These are phyloP conservation scores for Zalaria sp. DNA, from an alignment of 2,329 filamentous ascomycete genomes.

Conservation along the genomic window DNA sequence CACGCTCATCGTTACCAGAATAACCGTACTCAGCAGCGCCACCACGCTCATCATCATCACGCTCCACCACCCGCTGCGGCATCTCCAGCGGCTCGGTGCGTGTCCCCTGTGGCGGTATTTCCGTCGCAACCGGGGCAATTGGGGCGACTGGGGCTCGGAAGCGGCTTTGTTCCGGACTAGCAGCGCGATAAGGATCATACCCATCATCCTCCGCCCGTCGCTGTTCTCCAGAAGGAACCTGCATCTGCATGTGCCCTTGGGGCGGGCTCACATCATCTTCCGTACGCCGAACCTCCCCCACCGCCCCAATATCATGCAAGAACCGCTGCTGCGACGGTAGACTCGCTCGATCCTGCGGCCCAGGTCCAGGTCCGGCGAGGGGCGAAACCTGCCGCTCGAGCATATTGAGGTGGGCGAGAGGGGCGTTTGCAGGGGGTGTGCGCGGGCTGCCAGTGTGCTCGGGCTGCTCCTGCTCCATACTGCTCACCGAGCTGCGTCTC, in stretches of 20 bases:
- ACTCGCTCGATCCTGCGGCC: not conserved
- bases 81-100: too few species aligned
- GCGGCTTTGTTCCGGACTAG: not conserved
- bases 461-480: not conserved
- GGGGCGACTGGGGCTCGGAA: not conserved
- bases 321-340: not conserved
- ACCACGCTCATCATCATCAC: too few species aligned
- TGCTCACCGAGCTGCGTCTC: not conserved
- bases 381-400: not conserved
- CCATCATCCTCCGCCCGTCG: not conserved
- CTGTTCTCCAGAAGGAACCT: not conserved
- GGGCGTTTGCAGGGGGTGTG: not conserved
- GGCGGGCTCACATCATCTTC: not conserved
- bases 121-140: too few species aligned
- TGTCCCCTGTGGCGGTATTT: too few species aligned
- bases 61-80: too few species aligned
- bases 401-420: not conserved
- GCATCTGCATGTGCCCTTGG: not conserved
- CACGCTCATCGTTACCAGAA: too few species aligned
- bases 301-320: not conserved
- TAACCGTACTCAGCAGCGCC: too few species aligned
- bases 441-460: not conserved
- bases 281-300: not conserved
- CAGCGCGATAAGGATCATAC: not conserved
- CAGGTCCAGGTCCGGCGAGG: not conserved